Conservation (phyloP, 192 early-diverging fungal species). For the Rhizophlyctis rosea region DNA sequence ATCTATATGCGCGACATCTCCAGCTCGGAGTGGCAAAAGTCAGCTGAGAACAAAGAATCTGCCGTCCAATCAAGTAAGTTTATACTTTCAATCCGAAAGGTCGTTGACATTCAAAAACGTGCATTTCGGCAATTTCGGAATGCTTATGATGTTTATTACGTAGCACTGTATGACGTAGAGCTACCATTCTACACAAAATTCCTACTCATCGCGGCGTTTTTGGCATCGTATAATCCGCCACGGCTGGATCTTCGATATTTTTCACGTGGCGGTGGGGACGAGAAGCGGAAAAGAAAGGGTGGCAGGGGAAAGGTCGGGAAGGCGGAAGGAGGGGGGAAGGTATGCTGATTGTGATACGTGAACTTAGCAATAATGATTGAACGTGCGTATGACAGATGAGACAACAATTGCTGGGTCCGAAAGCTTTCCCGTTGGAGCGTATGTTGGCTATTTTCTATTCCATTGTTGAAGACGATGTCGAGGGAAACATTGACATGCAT, state of each 20-base stretch:
- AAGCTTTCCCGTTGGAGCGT: conserved; percentile 89
- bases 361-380: not conserved
- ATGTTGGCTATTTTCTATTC: conserved; percentile 96
- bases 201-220: conserved; percentile 80
- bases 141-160: not conserved
- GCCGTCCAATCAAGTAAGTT: conserved; percentile 21
- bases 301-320: conserved; percentile 13
- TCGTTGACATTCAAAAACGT: no score
- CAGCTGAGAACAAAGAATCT: conserved; percentile 4
- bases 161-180: conserved; percentile 15
- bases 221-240: conserved; percentile 93
- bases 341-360: conserved; percentile 2
- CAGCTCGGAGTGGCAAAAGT: conserved; percentile 70
- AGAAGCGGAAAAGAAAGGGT: conserved; percentile 31
- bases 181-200: conserved; percentile 90
- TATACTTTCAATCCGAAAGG: no score
- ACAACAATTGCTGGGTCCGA: conserved; percentile 89
- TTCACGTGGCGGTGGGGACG: conserved; percentile 48
- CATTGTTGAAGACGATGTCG: conserved; percentile 56
- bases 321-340: conserved; percentile 22
- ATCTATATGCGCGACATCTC: conserved; percentile 93
- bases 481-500: conserved; percentile 73
- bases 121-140: not conserved
- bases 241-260: conserved; percentile 85
- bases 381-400: conserved; percentile 40